Evolutionary conservation across 352 stramenopile species (phyloP).

Genomic region (Pythium periplocum): DNA sequence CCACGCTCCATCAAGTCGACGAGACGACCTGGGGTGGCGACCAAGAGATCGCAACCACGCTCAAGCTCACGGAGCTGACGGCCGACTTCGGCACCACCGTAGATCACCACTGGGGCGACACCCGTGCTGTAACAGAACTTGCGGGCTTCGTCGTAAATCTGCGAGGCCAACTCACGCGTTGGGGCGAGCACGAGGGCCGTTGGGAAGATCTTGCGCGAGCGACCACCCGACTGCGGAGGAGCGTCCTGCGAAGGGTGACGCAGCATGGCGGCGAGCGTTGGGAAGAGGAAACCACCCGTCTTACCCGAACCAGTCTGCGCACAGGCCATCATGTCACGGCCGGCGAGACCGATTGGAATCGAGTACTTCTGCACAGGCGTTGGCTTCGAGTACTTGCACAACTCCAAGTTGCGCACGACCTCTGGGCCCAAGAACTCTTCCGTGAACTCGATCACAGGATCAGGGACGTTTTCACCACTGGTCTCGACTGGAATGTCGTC

Average conservation of each 20-base stretch:
- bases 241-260: conserved; percentile 61
- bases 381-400: conserved; percentile 94
- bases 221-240: conserved; percentile 34
- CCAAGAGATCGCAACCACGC: conserved; percentile 94
- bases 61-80: conserved; percentile 84
- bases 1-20: conserved; percentile 96
- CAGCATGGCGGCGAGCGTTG: conserved; percentile 95
- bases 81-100: conserved; percentile 90
- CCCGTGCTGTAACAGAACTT: conserved; percentile 97
- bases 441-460: conserved; percentile 89
- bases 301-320: conserved; percentile 98
- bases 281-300: conserved; percentile 96
- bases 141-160: conserved; percentile 95
- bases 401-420: conserved; percentile 88
- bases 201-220: conserved; percentile 87
- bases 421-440: conserved; percentile 88
- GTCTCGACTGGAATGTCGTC: conserved; percentile 98
- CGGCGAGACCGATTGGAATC: conserved; percentile 93
- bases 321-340: conserved; percentile 99
- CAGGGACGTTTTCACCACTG: conserved; percentile 90
- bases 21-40: conserved; percentile 96
- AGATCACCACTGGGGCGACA: conserved; percentile 92
- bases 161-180: conserved; percentile 92
- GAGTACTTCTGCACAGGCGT: conserved; percentile 99
- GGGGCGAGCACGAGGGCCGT: conserved; percentile 91